These are phyloP conservation scores for Zea mays DNA, from an alignment of 176 grass and related monocot genomes.

Conservation along the genomic window DNA sequence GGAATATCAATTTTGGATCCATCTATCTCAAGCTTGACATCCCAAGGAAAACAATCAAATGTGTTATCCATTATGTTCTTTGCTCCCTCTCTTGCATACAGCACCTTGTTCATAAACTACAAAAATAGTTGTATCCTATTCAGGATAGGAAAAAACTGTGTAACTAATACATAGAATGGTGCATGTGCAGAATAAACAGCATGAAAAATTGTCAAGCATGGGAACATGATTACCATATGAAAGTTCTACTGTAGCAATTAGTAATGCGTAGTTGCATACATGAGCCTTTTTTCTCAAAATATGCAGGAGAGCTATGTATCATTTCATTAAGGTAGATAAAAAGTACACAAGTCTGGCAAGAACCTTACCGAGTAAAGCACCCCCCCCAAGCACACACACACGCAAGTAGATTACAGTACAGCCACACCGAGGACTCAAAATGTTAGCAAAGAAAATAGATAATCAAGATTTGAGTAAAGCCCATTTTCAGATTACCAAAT, in stretches of 20 bases:
- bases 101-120: conserved; percentile 92
- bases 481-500: not conserved
- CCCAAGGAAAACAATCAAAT: conserved; percentile 79
- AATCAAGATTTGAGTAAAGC: not conserved
- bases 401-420: too few relatives aligned
- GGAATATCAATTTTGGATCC: conserved; percentile 75
- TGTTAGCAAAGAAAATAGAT: conserved; percentile 7
- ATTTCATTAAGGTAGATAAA: too few relatives aligned
- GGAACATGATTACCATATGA: conserved; percentile 7
- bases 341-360: too few relatives aligned
- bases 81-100: conserved; percentile 98
- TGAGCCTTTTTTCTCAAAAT: not conserved
- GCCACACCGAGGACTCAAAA: not conserved
- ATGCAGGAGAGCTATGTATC: too few relatives aligned
- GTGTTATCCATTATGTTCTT: conserved; percentile 94
- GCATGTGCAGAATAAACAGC: not conserved
- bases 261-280: not conserved
- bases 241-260: not conserved
- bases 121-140: conserved; percentile 30
- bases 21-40: conserved; percentile 90
- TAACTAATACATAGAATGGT: conserved; percentile 9
- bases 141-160: conserved; percentile 5
- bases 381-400: too few relatives aligned
- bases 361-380: too few relatives aligned
- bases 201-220: conserved; percentile 9